phyloP scores from a whole-genome alignment of 306 rosid genomes.

The Ziziphus jujuba region DNA sequence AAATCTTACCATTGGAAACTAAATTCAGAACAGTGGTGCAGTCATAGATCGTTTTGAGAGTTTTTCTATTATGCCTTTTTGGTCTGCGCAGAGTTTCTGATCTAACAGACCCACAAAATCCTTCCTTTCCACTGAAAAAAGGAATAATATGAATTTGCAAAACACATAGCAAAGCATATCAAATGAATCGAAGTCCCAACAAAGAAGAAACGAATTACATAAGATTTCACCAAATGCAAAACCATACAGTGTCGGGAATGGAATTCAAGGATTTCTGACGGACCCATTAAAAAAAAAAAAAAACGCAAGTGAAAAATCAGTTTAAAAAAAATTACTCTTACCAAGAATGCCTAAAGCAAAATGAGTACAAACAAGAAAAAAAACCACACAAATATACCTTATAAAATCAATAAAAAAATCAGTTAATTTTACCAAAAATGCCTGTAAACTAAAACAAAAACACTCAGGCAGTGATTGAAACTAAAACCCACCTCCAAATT shows the following conservation, averaged over 20 bases:
- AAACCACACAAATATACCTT: too few relatives aligned
- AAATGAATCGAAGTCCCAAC: neutral
- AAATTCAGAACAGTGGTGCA: neutral
- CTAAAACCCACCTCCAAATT: slow-evolving; percentile 19
- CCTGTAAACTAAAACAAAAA: too few relatives aligned
- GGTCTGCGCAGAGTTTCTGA: neutral
- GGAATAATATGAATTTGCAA: neutral
- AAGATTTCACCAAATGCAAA: neutral
- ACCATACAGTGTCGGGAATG: slow-evolving; percentile 1
- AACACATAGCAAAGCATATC: slow-evolving; percentile 6
- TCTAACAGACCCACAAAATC: neutral
- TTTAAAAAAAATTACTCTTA: too few relatives aligned
- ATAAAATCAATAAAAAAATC: too few relatives aligned
- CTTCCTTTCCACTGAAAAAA: neutral
- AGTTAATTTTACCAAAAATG: too few relatives aligned
- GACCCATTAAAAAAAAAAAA: neutral
- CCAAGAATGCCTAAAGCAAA: too few relatives aligned
- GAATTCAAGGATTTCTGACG: slow-evolving; percentile 1
- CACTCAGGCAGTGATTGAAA: slow-evolving; percentile 7
- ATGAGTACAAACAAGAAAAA: too few relatives aligned
- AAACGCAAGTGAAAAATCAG: neutral
- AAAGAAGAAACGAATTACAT: neutral
- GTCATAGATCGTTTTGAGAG: neutral
- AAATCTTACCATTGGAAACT: slow-evolving; percentile 4
- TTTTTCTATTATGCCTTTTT: neutral